These are phyloP conservation scores for Kondoa malvinella DNA, from an alignment of 768 basidiomycete genomes.

Conservation along the genomic window DNA sequence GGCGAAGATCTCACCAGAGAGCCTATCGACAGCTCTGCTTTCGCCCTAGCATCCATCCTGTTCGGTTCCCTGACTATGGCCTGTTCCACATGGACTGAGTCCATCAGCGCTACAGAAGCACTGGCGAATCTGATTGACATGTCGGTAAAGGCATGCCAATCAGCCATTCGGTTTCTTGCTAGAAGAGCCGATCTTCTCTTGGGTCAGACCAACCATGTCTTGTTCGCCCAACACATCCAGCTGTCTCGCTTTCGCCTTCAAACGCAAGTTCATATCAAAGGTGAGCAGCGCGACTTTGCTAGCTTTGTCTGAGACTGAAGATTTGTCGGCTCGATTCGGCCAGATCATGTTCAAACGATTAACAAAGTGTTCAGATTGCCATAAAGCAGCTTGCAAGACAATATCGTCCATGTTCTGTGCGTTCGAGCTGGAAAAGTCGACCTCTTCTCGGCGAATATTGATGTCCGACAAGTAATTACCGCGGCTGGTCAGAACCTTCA, in stretches of 20 bases:
- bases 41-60: too few species aligned
- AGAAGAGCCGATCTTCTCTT: too few species aligned
- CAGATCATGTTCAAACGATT: slow-evolving; percentile 63
- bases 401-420: slow-evolving; percentile 74
- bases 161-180: slow-evolving; percentile 5
- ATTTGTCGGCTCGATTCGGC: slow-evolving; percentile 29
- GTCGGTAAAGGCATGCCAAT: neutral
- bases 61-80: too few species aligned
- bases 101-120: neutral
- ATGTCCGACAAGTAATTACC: slow-evolving; percentile 83
- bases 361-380: slow-evolving; percentile 84
- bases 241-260: slow-evolving; percentile 75
- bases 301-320: slow-evolving; percentile 32
- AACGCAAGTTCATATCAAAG: slow-evolving; percentile 78
- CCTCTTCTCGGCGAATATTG: slow-evolving; percentile 62
- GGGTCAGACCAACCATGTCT: slow-evolving; percentile 39
- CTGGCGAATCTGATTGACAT: neutral
- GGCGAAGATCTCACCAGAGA: too few species aligned
- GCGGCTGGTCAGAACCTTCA: slow-evolving; percentile 87
- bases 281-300: slow-evolving; percentile 77
- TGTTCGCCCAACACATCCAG: slow-evolving; percentile 70
- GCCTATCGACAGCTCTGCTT: too few species aligned
- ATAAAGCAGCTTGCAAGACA: slow-evolving; percentile 76
- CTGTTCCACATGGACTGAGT: too few species aligned
- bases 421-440: slow-evolving; percentile 41